These are phyloP conservation scores for Annulohypoxylon stygium DNA, from an alignment of 495 filamentous ascomycete species.

Conservation along the genomic window DNA sequence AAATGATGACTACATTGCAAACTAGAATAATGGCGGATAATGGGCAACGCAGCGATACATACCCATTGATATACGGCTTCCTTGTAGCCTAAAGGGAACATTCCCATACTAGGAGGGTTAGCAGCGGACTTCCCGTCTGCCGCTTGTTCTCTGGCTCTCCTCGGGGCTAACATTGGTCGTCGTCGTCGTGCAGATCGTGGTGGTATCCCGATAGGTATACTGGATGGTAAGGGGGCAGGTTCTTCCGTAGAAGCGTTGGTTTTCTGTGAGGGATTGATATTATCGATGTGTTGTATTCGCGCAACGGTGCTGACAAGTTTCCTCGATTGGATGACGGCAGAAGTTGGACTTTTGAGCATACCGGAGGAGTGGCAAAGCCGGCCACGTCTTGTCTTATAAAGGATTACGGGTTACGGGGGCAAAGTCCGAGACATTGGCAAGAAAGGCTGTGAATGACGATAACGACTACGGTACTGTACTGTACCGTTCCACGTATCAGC, in stretches of 20 bases:
- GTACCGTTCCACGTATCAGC: slow-evolving; percentile 14
- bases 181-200: slow-evolving; percentile 3
- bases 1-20: neutral
- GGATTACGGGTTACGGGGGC: slow-evolving; percentile 33
- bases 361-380: slow-evolving; percentile 46
- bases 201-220: slow-evolving; percentile 31
- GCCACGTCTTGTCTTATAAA: slow-evolving; percentile 43
- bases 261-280: slow-evolving; percentile 25
- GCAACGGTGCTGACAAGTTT: slow-evolving; percentile 49
- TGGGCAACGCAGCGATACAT: slow-evolving; percentile 48
- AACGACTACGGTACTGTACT: slow-evolving; percentile 10
- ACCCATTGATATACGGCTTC: slow-evolving; percentile 96
- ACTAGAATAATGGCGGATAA: neutral
- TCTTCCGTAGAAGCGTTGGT: slow-evolving; percentile 31
- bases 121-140: slow-evolving; percentile 25
- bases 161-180: slow-evolving; percentile 27
- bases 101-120: slow-evolving; percentile 50
- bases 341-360: slow-evolving; percentile 52
- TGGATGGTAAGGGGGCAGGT: slow-evolving; percentile 32
- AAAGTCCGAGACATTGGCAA: slow-evolving; percentile 37
- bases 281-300: slow-evolving; percentile 42
- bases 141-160: slow-evolving; percentile 28
- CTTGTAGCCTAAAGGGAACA: slow-evolving; percentile 90
- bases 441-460: neutral
- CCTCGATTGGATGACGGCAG: slow-evolving; percentile 47